A percentile compares a stretch with the other conserved stretches of the same genome.
Conservation (phyloP, 2,329 filamentous ascomycete species). For the Fusarium temperatum region DNA sequence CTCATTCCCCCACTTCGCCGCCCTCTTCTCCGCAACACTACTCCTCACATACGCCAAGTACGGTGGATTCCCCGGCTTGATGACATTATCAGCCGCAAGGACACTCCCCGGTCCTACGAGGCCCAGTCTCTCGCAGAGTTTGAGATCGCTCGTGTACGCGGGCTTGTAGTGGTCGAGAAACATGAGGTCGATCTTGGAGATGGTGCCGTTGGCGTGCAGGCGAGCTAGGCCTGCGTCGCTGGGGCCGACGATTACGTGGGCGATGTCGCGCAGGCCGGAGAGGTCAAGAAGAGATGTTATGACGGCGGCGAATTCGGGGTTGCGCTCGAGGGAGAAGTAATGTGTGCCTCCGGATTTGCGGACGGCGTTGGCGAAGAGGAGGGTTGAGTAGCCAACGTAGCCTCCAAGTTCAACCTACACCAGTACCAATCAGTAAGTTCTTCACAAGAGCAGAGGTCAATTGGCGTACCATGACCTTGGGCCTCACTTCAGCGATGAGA, state of each 20-base stretch:
- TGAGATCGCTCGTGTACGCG: constrained; percentile 77
- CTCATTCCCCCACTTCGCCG: constrained; percentile 50
- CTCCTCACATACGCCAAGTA: constrained; percentile 77
- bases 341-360: constrained; percentile 68
- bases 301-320: constrained; percentile 77
- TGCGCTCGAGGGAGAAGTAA: constrained; percentile 78
- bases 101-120: constrained; percentile 71
- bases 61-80: constrained; percentile 75
- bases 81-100: constrained; percentile 74
- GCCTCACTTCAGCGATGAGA: constrained; percentile 73
- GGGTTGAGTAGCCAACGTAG: constrained; percentile 83
- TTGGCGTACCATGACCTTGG: constrained; percentile 66
- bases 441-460: not conserved
- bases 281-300: constrained; percentile 75
- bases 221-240: constrained; percentile 72
- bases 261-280: constrained; percentile 75
- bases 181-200: constrained; percentile 73
- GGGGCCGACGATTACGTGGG: constrained; percentile 75
- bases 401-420: constrained; percentile 76
- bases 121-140: constrained; percentile 76
- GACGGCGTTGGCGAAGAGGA: constrained; percentile 76
- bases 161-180: constrained; percentile 87
- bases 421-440: not conserved
- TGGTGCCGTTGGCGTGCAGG: constrained; percentile 61
- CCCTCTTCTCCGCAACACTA: constrained; percentile 67